Evolutionary conservation across 345 rosid genomes (phyloP), one percentile per base, ranked within the genome.

Genomic region (Laguncularia racemosa): DNA sequence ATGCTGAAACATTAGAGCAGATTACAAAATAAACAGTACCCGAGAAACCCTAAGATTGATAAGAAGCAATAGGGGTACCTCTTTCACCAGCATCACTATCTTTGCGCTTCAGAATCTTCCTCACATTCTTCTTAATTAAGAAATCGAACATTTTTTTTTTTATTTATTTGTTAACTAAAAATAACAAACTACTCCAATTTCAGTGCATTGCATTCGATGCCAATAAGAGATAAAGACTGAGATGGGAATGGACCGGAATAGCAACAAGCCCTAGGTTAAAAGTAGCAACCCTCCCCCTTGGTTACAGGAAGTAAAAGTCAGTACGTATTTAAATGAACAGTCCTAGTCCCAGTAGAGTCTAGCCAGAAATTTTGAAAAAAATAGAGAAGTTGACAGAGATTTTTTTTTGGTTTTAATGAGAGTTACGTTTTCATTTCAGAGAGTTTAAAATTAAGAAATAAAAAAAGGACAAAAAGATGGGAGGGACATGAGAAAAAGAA

Each of bases 81-180:
- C 57, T 65, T 79, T 84, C 81, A 23, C 95, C 97, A 61, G 88
- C 97, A 75, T 89, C 95, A 68, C 95, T 86, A 63, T 82, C 97
- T 75, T 89, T 89, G 63, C 95, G 89, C 76, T 89, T 84, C 58
- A 86, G 84, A 50, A 89, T 79, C 84, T 84, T 89, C 78, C 80
- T 81, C 44, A 64, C 95, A 76, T 86, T 87, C 69, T 79, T 82
- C 15, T 77, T 64, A 6, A 65, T 60, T 43, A 82, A 53, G 62
- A 78, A 82, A 64, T 64, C 71, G 57, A 85, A 55, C 73, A 85
- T 73, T 78, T 74, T 19, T 64, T n/a, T n/a, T n/a, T n/a, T n/a
- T n/a, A n/a, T n/a, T n/a, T n/a, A n/a, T n/a, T n/a, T n/a, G n/a
- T n/a, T 54, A 45, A 33, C 4, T 10, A 69, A 60, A 20, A 52